Conservation (phyloP, 352 stramenopile species). For the Stramenopiles sp. region DNA sequence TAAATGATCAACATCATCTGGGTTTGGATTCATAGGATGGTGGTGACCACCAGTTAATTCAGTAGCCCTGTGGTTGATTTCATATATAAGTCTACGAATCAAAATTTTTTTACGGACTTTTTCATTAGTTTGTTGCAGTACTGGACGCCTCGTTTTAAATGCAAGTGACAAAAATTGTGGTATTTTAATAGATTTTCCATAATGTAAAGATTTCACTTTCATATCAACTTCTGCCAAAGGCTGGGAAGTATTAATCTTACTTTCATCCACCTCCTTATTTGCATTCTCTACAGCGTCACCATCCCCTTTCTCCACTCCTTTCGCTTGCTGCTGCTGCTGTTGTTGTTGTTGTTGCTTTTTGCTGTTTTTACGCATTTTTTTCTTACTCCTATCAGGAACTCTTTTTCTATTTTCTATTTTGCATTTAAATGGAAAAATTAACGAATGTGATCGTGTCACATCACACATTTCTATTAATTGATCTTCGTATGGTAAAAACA, state of each 20-base stretch:
- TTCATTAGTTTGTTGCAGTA: background rate
- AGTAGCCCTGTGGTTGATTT: background rate
- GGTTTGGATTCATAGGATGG: background rate
- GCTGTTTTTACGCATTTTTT: too few relatives aligned
- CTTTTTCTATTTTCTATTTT: too few relatives aligned
- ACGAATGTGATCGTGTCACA: background rate
- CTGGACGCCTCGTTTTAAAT: background rate
- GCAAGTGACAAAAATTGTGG: background rate
- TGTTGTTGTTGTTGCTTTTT: too few relatives aligned
- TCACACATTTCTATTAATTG: background rate
- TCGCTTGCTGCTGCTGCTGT: too few relatives aligned
- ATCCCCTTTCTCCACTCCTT: too few relatives aligned
- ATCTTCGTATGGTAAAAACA: background rate
- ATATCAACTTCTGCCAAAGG: too few relatives aligned
- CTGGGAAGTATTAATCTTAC: too few relatives aligned
- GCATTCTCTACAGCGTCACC: too few relatives aligned
- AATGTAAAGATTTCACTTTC: too few relatives aligned
- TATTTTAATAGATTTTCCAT: background rate
- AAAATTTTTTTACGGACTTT: background rate
- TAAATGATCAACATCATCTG: background rate
- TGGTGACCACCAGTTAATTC: background rate
- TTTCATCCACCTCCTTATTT: too few relatives aligned
- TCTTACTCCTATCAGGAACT: too few relatives aligned
- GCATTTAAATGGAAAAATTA: background rate
- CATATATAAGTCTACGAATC: background rate